These are phyloP conservation scores for Malus hybrid DNA, from an alignment of 331 rosid genomes.

Conservation along the genomic window DNA sequence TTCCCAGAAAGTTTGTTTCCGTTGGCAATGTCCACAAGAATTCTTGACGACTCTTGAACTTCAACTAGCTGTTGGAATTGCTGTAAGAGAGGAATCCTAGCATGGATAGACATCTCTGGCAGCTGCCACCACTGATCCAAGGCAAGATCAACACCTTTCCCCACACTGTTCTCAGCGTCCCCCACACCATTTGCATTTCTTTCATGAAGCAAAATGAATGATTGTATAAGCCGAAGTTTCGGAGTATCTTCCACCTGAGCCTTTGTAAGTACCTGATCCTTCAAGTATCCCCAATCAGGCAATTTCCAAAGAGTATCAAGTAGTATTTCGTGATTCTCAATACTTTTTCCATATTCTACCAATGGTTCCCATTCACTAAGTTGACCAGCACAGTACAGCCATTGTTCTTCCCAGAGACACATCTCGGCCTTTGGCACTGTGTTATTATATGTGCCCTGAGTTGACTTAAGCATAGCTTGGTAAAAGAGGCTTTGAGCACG, in stretches of 20 bases:
- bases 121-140: slow-evolving; percentile 99
- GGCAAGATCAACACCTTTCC: slow-evolving; percentile 92
- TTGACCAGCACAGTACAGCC: slow-evolving; percentile 90
- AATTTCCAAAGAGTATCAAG: slow-evolving; percentile 95
- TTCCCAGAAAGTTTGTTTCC: slow-evolving; percentile 73
- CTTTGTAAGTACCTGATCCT: slow-evolving; percentile 91
- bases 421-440: slow-evolving; percentile 93
- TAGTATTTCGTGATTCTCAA: slow-evolving; percentile 89
- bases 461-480: slow-evolving; percentile 98
- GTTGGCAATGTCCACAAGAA: slow-evolving; percentile 76
- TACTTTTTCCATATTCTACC: slow-evolving; percentile 69
- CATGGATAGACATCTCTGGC: slow-evolving; percentile 98
- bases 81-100: slow-evolving; percentile 96
- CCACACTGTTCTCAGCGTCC: slow-evolving; percentile 85
- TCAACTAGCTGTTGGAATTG: slow-evolving; percentile 98
- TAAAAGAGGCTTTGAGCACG: slow-evolving; percentile 98
- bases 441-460: slow-evolving; percentile 95
- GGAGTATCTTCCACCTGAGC: slow-evolving; percentile 99
- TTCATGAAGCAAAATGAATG: slow-evolving; percentile 89
- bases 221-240: slow-evolving; percentile 81
- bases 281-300: slow-evolving; percentile 95
- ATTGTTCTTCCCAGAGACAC: slow-evolving; percentile 99
- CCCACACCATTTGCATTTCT: slow-evolving; percentile 78
- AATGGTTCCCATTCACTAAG: slow-evolving; percentile 98
- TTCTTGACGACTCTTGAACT: slow-evolving; percentile 88